Evolutionary conservation across 139 green algal genomes (phyloP).

Genomic region (Coccomyxa sp.): DNA sequence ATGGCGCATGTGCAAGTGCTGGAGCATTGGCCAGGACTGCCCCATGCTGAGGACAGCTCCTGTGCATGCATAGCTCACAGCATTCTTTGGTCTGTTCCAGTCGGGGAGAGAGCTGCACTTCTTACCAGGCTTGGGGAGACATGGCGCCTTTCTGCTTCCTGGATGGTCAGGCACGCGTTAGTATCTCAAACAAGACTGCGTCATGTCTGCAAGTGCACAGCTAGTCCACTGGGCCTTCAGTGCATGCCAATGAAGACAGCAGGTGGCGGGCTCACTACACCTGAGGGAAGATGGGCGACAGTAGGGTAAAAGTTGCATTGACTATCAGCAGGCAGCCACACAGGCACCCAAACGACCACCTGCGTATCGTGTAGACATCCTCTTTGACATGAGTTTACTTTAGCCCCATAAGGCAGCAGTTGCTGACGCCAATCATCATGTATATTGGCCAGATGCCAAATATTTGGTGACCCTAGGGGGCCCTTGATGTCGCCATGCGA

Average conservation of each 20-base stretch:
- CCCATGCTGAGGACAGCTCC: background rate
- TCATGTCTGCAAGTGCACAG: background rate
- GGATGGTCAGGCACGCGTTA: background rate
- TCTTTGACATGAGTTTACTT: no score
- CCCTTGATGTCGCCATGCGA: no score
- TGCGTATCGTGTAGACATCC: no score
- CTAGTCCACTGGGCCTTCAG: background rate
- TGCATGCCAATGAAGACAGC: background rate
- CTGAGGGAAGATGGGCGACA: conserved; percentile 1
- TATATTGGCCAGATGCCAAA: no score
- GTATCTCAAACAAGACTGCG: background rate
- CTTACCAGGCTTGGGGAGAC: background rate
- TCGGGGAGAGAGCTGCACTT: background rate
- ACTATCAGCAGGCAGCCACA: background rate
- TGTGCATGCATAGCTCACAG: background rate
- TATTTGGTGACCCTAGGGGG: no score
- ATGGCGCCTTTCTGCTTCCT: background rate
- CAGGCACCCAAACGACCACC: background rate
- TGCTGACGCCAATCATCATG: no score
- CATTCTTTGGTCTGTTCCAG: no score
- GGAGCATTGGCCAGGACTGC: background rate
- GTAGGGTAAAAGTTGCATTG: background rate
- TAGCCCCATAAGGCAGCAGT: no score
- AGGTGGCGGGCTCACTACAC: background rate
- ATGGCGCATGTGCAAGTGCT: background rate